phyloP scores from a whole-genome alignment of 495 filamentous ascomycete species.

The Tuber indicum region DNA sequence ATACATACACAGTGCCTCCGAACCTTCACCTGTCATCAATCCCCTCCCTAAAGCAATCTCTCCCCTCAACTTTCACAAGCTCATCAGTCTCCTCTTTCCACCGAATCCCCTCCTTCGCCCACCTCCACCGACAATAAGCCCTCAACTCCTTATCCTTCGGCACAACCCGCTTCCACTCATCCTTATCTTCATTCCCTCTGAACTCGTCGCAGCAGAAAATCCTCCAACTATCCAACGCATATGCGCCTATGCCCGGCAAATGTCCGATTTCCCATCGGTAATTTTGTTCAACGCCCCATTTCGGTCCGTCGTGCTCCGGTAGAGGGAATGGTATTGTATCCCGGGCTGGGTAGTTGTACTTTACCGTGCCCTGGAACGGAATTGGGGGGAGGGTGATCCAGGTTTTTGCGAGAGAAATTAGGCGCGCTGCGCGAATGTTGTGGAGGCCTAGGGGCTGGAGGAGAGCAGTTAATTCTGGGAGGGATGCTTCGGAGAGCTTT shows the following conservation, averaged over 20 bases:
- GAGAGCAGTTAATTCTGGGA: slow-evolving; percentile 53
- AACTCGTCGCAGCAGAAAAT: slow-evolving; percentile 86
- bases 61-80: background rate
- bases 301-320: slow-evolving; percentile 39
- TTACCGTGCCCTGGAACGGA: slow-evolving; percentile 55
- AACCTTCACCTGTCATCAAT: background rate
- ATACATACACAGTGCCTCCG: background rate
- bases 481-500: slow-evolving; percentile 55
- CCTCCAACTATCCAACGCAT: slow-evolving; percentile 86
- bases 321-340: slow-evolving; percentile 29
- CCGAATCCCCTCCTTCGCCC: slow-evolving; percentile 75
- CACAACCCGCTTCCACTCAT: slow-evolving; percentile 81
- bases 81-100: slow-evolving; percentile 51
- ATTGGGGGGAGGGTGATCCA: slow-evolving; percentile 64
- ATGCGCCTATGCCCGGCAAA: slow-evolving; percentile 72
- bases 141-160: slow-evolving; percentile 83
- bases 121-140: slow-evolving; percentile 83
- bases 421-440: slow-evolving; percentile 54
- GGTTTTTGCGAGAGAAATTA: slow-evolving; percentile 59
- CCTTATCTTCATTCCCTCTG: slow-evolving; percentile 54
- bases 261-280: slow-evolving; percentile 74
- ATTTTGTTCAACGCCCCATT: slow-evolving; percentile 18
- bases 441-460: slow-evolving; percentile 73
- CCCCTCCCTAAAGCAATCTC: background rate
- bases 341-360: slow-evolving; percentile 60